Percentiles rank a stretch among this genome's conserved stretches.
Evolutionary conservation across 371 early-diverging fungal species (phyloP).

Genomic region (Rhizopus delemar): DNA sequence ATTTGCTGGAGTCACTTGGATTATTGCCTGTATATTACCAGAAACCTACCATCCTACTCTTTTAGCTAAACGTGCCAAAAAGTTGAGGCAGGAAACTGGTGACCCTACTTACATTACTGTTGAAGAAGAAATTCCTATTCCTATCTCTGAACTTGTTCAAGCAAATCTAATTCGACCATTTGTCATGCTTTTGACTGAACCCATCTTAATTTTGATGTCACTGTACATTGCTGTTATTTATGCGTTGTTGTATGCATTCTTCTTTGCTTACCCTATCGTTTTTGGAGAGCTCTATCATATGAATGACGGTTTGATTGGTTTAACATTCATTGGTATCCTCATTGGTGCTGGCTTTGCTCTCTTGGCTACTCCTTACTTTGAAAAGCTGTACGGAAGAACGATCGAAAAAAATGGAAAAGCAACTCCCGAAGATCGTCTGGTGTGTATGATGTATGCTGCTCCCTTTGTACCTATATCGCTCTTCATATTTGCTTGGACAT

Average conservation of each 20-base stretch:
- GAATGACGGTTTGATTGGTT: slow-evolving; percentile 43
- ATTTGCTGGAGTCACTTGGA: slow-evolving; percentile 43
- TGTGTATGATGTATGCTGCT: slow-evolving; percentile 49
- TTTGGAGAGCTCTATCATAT: slow-evolving; percentile 36
- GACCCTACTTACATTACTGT: slow-evolving; percentile 37
- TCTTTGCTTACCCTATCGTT: slow-evolving; percentile 48
- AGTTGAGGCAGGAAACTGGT: slow-evolving; percentile 31
- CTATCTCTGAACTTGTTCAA: slow-evolving; percentile 33
- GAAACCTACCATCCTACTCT: slow-evolving; percentile 49
- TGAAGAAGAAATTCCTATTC: slow-evolving; percentile 38
- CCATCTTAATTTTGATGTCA: slow-evolving; percentile 42
- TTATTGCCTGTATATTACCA: slow-evolving; percentile 36
- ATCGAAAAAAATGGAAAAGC: slow-evolving; percentile 20
- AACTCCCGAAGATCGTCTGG: slow-evolving; percentile 47
- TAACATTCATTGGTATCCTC: slow-evolving; percentile 45
- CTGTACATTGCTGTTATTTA: slow-evolving; percentile 47
- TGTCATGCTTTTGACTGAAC: slow-evolving; percentile 42
- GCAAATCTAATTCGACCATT: slow-evolving; percentile 42
- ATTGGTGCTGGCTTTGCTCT: slow-evolving; percentile 41
- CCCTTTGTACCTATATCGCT: slow-evolving; percentile 45
- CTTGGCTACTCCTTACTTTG: slow-evolving; percentile 34
- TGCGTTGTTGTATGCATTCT: slow-evolving; percentile 46
- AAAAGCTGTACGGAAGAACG: slow-evolving; percentile 24
- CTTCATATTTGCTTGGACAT: slow-evolving; percentile 52
- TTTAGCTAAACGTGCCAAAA: slow-evolving; percentile 32